Percentiles rank a stretch among this genome's conserved stretches.
Evolutionary conservation across 495 filamentous ascomycete species (phyloP).

Genomic region (Podospora sp.): DNA sequence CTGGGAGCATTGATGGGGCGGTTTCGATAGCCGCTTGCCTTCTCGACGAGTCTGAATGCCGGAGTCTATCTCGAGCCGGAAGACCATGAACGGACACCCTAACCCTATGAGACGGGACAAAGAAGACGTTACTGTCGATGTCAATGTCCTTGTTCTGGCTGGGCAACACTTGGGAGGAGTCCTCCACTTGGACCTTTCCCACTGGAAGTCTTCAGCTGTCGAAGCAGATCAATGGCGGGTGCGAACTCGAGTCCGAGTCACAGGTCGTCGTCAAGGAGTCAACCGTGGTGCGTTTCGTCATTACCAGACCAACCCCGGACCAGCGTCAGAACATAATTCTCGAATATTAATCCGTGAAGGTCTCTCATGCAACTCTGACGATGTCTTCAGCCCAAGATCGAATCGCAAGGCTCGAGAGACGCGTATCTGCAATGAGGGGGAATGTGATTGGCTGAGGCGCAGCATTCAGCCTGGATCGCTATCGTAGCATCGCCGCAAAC

Average conservation of each 20-base stretch:
- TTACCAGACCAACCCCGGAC: too few species aligned
- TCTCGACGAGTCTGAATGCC: neutral
- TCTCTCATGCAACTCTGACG: neutral
- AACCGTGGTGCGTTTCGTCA: too few species aligned
- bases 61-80: neutral
- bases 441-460: neutral
- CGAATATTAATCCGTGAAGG: neutral
- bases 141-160: neutral
- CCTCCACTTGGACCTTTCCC: neutral
- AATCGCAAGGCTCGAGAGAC: neutral
- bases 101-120: neutral
- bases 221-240: too few species aligned
- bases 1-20: neutral
- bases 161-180: neutral
- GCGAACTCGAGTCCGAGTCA: too few species aligned
- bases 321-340: neutral
- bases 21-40: constrained; percentile 19
- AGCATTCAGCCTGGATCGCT: neutral
- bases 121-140: neutral
- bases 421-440: neutral
- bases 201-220: neutral
- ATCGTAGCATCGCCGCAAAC: neutral
- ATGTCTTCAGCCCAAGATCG: neutral
- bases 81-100: neutral
- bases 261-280: too few species aligned